Conservation (phyloP, 129 eudicot species). For the Flaveria bidentis region DNA sequence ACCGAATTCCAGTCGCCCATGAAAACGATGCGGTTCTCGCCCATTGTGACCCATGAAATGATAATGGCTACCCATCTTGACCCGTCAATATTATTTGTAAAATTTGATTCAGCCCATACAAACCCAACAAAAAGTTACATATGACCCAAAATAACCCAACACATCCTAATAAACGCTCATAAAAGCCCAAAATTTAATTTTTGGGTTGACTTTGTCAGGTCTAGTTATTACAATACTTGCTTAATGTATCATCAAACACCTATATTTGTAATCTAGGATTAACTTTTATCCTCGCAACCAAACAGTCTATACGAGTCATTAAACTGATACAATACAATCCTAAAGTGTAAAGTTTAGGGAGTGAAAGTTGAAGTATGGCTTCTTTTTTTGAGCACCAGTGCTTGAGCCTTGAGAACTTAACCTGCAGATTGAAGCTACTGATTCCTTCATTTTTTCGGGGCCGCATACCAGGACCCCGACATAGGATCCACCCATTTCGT, state of each 20-base stretch:
- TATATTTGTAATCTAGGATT: conserved; percentile 16
- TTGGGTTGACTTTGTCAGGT: too few species aligned
- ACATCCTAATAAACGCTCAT: too few species aligned
- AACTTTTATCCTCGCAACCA: conserved; percentile 10
- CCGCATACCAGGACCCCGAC: conserved; percentile 86
- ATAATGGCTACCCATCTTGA: too few species aligned
- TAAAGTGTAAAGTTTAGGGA: conserved; percentile 76
- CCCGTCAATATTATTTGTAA: too few species aligned
- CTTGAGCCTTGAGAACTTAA: conserved; percentile 39
- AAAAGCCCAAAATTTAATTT: too few species aligned
- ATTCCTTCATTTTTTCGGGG: conserved; percentile 75
- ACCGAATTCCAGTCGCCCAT: too few species aligned
- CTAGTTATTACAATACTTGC: conserved; percentile 26
- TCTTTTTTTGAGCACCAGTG: conserved; percentile 36
- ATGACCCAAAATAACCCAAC: too few species aligned
- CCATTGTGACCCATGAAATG: too few species aligned
- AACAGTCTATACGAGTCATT: conserved; percentile 11
- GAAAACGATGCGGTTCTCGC: too few species aligned
- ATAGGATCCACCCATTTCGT: conserved; percentile 51
- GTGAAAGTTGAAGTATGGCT: conserved; percentile 59
- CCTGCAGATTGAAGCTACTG: conserved; percentile 64
- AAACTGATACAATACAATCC: conserved; percentile 20
- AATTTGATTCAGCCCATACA: too few species aligned
- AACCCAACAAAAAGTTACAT: too few species aligned
- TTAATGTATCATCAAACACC: conserved; percentile 9